These are phyloP conservation scores for Pichia cephalocereana DNA, from an alignment of 805 yeast genomes.

Conservation along the genomic window DNA sequence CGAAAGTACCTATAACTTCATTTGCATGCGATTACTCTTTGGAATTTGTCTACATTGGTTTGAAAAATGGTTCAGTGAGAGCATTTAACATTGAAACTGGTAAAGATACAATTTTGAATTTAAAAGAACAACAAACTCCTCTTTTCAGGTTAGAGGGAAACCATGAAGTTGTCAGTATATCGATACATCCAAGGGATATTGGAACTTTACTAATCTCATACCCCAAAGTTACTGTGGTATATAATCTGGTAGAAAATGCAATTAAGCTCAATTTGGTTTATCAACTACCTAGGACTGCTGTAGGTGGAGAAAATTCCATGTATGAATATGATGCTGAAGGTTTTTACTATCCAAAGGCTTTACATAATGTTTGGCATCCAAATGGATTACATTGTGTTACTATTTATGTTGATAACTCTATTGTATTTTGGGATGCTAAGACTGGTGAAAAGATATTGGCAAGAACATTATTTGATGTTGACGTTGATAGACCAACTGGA, in stretches of 20 bases:
- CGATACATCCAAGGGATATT: constrained; percentile 85
- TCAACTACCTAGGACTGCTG: constrained; percentile 55
- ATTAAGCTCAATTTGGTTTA: constrained; percentile 51
- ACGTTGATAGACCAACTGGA: constrained; percentile 45
- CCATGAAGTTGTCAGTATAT: constrained; percentile 50
- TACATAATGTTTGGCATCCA: constrained; percentile 77
- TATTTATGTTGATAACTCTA: constrained; percentile 69
- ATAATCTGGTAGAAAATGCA: constrained; percentile 52
- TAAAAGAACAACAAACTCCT: constrained; percentile 65
- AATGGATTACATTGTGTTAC: constrained; percentile 81
- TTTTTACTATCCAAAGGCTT: constrained; percentile 20
- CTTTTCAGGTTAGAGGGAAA: constrained; percentile 45
- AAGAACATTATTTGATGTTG: constrained; percentile 56
- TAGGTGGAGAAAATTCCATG: constrained; percentile 52
- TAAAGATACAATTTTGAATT: constrained; percentile 48
- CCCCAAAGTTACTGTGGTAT: constrained; percentile 56
- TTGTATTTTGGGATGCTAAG: constrained; percentile 89
- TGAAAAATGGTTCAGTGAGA: constrained; percentile 61
- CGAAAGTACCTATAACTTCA: constrained; percentile 60
- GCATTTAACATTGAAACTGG: constrained; percentile 82
- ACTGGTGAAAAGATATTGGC: constrained; percentile 70
- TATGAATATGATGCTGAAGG: constrained; percentile 21
- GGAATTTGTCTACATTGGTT: constrained; percentile 80
- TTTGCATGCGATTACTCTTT: constrained; percentile 76
- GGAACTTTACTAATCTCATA: constrained; percentile 72